Evolutionary conservation across 2,329 filamentous ascomycete genomes (phyloP), one percentile per base, ranked within the genome.

Genomic region (Exophiala sp.): DNA sequence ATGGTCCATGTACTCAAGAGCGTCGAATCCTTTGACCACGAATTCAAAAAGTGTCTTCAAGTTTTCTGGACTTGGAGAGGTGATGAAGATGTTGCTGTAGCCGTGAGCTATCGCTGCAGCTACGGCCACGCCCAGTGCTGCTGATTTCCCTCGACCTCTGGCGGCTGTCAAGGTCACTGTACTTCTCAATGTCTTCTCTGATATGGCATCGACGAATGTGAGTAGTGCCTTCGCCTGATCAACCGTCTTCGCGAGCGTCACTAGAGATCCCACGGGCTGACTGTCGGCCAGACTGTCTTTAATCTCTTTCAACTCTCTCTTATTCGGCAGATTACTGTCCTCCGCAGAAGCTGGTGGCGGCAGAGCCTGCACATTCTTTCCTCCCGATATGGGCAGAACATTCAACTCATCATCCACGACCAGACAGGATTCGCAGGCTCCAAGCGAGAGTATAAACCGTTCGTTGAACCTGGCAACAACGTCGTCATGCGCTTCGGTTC

Each of bases 41-140:
- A 99, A 99, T 66, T 99, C 91, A 68, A 99, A 99, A 6, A 99
- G 78, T 0, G 94, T 99, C 76, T 97, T 99, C 79, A 99, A 79
- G 73, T 99, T 99, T 74, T 99, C 95, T 0, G 94, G 94, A 57
- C 90, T 96, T 0, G 92, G 92, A 1, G 92, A 97, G 1, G 94
- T 99, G 68, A 99, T 96, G 74, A 99, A 99, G 65, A 99, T 96
- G 71, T 99, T 99, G 77, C 91, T 96, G 73, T 99, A 99, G 21
- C 94, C 94, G 68, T 97, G 89, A 1, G 94, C 92, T 41, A 99
- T 83, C 1, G 95, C 95, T 2, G 94, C 91, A 3, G 94, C 94
- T 40, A 99, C 88, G 2, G 94, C 91, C 47, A 99, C 86, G 73
- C 94, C 94, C 65, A 99, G 81, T 21, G 94, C 94, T 14, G 94